Conservation (phyloP, 192 early-diverging fungal species). For the Backusella tuberculispora region DNA sequence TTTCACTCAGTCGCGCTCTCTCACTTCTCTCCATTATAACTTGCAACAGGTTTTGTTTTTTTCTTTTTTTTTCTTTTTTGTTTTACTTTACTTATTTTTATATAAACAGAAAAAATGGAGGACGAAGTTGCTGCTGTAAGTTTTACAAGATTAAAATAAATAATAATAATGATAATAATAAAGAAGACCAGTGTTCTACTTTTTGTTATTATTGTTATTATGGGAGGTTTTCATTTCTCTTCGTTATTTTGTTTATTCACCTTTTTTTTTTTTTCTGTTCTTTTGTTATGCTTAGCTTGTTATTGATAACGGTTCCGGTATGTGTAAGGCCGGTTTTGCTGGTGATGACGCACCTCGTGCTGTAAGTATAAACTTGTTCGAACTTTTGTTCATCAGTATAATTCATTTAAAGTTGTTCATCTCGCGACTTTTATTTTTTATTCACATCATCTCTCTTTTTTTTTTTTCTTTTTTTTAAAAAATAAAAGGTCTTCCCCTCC, state of each 20-base stretch:
- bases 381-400: neutral
- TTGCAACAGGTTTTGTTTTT: neutral
- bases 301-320: conserved; percentile 92
- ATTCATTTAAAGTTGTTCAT: neutral
- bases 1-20: too few species aligned
- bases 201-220: too few species aligned
- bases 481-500: conserved; percentile 67
- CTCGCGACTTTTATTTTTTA: conserved; percentile 11
- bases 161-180: neutral
- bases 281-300: conserved; percentile 61
- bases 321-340: conserved; percentile 95
- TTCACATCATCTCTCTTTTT: neutral
- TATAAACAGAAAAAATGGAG: conserved; percentile 54
- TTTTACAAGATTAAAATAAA: conserved; percentile 17
- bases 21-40: too few species aligned
- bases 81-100: neutral
- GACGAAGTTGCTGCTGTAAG: conserved; percentile 86
- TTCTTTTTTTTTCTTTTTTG: neutral
- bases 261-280: neutral
- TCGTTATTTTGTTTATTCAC: too few species aligned
- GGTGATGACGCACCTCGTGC: conserved; percentile 90
- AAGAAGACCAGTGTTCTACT: too few species aligned
- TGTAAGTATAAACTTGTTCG: conserved; percentile 45
- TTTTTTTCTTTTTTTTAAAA: neutral
- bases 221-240: too few species aligned